Evolutionary conservation across 768 basidiomycete species (phyloP), one percentile per base, ranked within the genome.

Genomic region (Clitopilus passeckerianus): DNA sequence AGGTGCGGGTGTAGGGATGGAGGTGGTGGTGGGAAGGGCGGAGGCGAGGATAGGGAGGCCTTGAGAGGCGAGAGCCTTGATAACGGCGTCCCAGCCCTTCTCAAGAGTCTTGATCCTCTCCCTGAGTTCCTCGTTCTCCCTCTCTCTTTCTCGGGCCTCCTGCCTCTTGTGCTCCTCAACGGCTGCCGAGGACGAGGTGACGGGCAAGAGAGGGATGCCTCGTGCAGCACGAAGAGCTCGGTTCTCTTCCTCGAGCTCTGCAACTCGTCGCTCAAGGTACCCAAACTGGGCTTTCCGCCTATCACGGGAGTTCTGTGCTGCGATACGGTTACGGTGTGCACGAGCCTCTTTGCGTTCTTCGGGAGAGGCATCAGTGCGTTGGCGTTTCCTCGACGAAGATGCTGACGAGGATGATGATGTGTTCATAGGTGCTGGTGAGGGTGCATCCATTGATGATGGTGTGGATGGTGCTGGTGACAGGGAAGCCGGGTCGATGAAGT

Each of bases 221-320:
- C 76, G 71, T 37, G 85, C 83, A 10, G 86, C 82, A 3, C 87
- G 82, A 23, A 92, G 83, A 44, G 81, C 82, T 35, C 86, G 75
- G 72, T 96, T 95, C 78, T 95, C 93, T 58, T 87, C 87, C 75
- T 92, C 89, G 59, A 92, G 86, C 70, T 90, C 86, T 12, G 77
- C 70, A 3, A 92, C 89, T 52, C 86, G 71, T 35, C 74, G 80
- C 69, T 90, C 87, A 43, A 93, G 86, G 63, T 76, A 79, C 1
- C 76, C 58, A 69, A 89, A 93, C 63, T 95, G 92, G 15, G 87
- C 88, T 73, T 96, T 96, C 59, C 93, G 84, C 65, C 90, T 83
- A 76, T 96, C 94, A 50, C 94, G 87, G 10, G 90, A 92, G 76
- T 94, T 90, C 78, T 96, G 94, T 5, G 93, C 93, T 1, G 94